Conservation (phyloP, 768 basidiomycete species). For the Filobasidium wieringae region DNA sequence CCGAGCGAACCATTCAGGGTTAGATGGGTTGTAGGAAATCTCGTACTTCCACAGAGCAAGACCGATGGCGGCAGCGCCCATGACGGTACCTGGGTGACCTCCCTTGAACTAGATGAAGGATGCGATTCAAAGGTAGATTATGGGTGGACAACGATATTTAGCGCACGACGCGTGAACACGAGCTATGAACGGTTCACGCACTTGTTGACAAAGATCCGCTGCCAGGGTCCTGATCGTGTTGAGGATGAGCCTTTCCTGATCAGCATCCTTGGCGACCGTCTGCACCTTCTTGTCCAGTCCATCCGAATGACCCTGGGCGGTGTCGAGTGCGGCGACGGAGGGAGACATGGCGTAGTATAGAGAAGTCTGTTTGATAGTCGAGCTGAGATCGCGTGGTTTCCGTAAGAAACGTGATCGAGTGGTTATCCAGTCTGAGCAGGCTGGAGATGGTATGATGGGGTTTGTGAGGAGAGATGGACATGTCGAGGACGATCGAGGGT, state of each 20-base stretch:
- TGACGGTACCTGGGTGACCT: conserved; percentile 39
- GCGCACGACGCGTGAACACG: too few relatives aligned
- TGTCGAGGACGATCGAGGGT: background rate
- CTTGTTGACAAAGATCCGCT: conserved; percentile 34
- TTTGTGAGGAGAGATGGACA: background rate
- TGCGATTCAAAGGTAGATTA: too few relatives aligned
- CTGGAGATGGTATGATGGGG: background rate
- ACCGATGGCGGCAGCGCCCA: conserved; percentile 38
- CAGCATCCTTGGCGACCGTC: conserved; percentile 12
- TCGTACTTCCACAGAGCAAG: conserved; percentile 34
- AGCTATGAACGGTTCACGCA: too few relatives aligned
- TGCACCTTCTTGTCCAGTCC: conserved; percentile 11
- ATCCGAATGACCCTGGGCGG: conserved; percentile 2
- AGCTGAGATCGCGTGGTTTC: background rate
- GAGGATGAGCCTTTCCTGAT: conserved; percentile 28
- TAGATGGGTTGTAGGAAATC: conserved; percentile 37
- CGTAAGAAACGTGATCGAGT: background rate
- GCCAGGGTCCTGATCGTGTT: conserved; percentile 35
- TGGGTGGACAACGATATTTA: too few relatives aligned
- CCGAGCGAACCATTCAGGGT: conserved; percentile 37
- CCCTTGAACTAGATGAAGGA: conserved; percentile 39
- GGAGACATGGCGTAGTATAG: background rate
- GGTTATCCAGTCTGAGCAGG: background rate
- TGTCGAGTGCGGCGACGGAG: background rate
- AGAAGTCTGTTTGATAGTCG: background rate